Evolutionary conservation across 73 alveolate genomes (phyloP), one percentile per base, ranked within the genome.

Genomic region (Uronychia setigera): DNA sequence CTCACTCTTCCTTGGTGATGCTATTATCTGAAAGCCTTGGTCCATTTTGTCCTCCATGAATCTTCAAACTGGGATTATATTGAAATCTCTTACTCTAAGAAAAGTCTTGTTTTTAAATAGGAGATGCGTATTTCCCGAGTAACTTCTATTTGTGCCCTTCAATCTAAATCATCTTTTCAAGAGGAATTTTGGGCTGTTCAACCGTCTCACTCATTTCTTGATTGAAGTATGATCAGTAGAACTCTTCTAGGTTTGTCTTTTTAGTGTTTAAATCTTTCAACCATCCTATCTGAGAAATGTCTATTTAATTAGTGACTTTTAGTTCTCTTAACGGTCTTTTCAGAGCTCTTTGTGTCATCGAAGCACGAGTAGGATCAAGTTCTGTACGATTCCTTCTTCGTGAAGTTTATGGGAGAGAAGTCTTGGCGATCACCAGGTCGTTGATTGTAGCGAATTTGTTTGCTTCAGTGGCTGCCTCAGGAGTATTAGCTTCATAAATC

Each of bases 401-500:
- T 5, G n/a, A 46, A 46, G 19, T 46, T 46, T n/a, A n/a, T n/a
- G n/a, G n/a, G n/a, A n/a, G n/a, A n/a, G n/a, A n/a, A 19, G n/a
- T 46, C 67, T 46, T 46, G 67, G 67, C 67, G 19, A 46, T 46
- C n/a, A 46, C 67, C 67, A 46, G 67, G 19, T 46, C 67, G 67
- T 46, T 46, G 5, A 46, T 46, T 5, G 67, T 46, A 19, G 67
- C 67, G 67, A 46, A 46, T 19, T 46, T 46, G 19, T 46, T 19
- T 46, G 67, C 67, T 19, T 46, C 67, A 19, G 5, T 11, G 67
- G 67, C 67, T 46, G 67, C 5, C 5, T 19, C 67, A 46, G 5
- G 67, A 46, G 67, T 46, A 19, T 46, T 46, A 19, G 67, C n/a
- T 19, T 46, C 5, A 19, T 46, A 46, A 46, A 46, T 46, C 19